Percentiles rank a stretch among this genome's conserved stretches.
These are phyloP conservation scores for Crucihimalaya himalaica DNA, from an alignment of 345 rosid species.

Conservation along the genomic window DNA sequence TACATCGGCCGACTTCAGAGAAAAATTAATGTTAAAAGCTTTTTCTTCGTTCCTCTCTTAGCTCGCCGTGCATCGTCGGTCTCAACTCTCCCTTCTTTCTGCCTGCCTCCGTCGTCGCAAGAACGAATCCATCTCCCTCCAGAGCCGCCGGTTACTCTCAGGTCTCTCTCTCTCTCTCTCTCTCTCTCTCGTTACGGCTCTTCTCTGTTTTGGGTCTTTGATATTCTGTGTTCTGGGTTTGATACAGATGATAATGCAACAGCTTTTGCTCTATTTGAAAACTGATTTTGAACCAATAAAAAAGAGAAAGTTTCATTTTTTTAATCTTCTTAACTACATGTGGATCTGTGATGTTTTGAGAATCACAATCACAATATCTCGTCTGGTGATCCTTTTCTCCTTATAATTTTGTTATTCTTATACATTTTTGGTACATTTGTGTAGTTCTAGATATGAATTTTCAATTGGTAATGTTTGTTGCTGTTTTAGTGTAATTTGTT, in stretches of 20 bases:
- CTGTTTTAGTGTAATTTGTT: no score
- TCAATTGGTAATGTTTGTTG: no score
- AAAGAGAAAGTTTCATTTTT: background rate
- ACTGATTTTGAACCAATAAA: background rate
- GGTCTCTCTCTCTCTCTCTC: constrained; percentile 8
- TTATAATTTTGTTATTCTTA: no score
- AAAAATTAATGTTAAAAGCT: background rate
- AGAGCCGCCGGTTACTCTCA: constrained; percentile 8
- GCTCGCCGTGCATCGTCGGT: background rate
- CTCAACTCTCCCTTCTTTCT: no score
- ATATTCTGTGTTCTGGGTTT: background rate
- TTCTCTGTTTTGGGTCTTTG: constrained; percentile 15
- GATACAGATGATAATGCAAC: constrained; percentile 17
- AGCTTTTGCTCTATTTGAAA: background rate
- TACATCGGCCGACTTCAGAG: background rate
- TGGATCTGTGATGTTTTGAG: no score
- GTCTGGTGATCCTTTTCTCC: no score
- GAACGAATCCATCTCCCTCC: no score
- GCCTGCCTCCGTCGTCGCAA: no score
- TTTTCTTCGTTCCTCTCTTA: constrained; percentile 1
- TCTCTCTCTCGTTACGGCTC: background rate
- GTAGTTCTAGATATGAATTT: no score
- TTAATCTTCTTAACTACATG: no score
- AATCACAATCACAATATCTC: background rate
- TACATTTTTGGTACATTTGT: no score